Conservation (phyloP, 225 moss, liverwort and hornwort genomes). For the Thuidium tamariscinum region DNA sequence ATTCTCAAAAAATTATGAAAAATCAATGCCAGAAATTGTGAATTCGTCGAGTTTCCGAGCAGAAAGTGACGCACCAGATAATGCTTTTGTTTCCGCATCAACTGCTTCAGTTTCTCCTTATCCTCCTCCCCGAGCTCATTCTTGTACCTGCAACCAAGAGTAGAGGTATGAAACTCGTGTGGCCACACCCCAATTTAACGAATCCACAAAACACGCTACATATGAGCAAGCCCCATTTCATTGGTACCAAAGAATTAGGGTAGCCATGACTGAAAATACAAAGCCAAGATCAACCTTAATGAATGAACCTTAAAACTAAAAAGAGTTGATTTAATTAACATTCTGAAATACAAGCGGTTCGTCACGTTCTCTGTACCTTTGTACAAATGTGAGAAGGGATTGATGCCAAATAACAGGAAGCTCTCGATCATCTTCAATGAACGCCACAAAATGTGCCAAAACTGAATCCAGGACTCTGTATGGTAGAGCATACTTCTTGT, state of each 20-base stretch:
- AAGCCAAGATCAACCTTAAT: background rate
- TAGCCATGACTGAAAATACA: background rate
- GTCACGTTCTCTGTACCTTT: conserved; percentile 30
- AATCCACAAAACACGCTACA: background rate
- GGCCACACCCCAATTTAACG: background rate
- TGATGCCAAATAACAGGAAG: conserved; percentile 99
- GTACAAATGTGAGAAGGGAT: conserved; percentile 83
- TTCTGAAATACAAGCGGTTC: background rate
- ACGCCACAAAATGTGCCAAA: conserved; percentile 68
- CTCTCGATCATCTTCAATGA: conserved; percentile 72
- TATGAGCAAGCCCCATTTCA: background rate
- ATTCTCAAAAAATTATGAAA: background rate
- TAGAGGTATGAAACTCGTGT: background rate
- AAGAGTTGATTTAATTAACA: too few relatives aligned
- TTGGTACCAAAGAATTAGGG: background rate
- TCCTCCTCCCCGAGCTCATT: conserved; percentile 79
- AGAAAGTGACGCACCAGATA: conserved; percentile 47
- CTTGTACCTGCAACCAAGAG: conserved; percentile 59
- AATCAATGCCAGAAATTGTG: background rate
- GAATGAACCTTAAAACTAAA: background rate
- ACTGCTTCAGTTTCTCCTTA: conserved; percentile 62
- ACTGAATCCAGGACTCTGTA: conserved; percentile 88
- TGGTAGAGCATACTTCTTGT: conserved; percentile 96
- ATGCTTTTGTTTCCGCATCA: conserved; percentile 87
- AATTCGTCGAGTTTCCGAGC: background rate